Evolutionary conservation across 768 basidiomycete species (phyloP), one percentile per base, ranked within the genome.

Genomic region (Chalciporus sphaerocephalus): DNA sequence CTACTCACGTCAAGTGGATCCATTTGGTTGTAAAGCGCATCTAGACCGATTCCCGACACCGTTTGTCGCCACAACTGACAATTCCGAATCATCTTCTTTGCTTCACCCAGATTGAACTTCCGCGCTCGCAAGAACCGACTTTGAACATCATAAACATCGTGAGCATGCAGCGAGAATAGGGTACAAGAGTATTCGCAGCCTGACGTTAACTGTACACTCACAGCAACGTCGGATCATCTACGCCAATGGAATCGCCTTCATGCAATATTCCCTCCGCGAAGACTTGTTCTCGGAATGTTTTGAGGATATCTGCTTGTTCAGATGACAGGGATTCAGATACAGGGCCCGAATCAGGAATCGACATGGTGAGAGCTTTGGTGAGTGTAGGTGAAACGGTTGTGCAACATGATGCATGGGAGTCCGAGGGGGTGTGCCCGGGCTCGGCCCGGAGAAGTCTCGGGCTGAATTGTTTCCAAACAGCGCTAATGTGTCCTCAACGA

Each of bases 121-220:
- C 86, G 80, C 9, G 86, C 86, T 27, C 81, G 78, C n/a, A 89
- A 63, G 55, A 87, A 89, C n/a, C 86, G 79, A 45, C 86, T 88
- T n/a, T 51, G 5, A 53, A 37, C 36, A 11, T 12, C 39, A 38
- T 22, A 16, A 21, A 39, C 8, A 45, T 5, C 9, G n/a, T n/a
- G n/a, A 4, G 15, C n/a, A 18, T 33, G 32, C 20, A 27, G 30
- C 21, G 34, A 30, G 33, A 33, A 24, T 6, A 33, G 6, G 38
- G n/a, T n/a, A n/a, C n/a, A n/a, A n/a, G n/a, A 53, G n/a, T n/a
- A n/a, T n/a, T n/a, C n/a, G n/a, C n/a, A n/a, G n/a, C n/a, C n/a
- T n/a, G n/a, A n/a, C n/a, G n/a, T n/a, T n/a, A n/a, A n/a, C n/a
- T n/a, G n/a, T n/a, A n/a, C n/a, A n/a, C 80, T 63, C 46, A 81